Evolutionary conservation across 1,284 basidiomycete species (phyloP).

Genomic region (Boletus austroedulis): DNA sequence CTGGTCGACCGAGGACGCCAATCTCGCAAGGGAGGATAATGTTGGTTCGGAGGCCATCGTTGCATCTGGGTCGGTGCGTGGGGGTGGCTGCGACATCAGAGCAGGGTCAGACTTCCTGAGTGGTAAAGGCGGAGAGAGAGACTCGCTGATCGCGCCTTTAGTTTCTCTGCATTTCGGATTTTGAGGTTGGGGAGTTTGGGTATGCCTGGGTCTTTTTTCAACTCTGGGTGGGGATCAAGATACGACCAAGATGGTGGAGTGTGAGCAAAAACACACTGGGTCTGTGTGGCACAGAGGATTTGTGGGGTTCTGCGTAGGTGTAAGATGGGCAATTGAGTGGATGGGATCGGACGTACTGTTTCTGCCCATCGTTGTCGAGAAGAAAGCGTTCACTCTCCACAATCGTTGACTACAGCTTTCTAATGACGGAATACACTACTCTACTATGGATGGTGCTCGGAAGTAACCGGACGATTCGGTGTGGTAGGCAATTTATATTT

Average conservation of each 20-base stretch:
- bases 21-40: constrained; percentile 53
- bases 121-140: not conserved
- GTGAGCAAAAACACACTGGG: constrained; percentile 45
- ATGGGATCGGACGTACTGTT: constrained; percentile 45
- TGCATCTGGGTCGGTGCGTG: constrained; percentile 49
- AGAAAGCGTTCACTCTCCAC: constrained; percentile 9
- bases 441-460: too few species aligned
- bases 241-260: not conserved
- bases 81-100: constrained; percentile 15
- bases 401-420: too few species aligned
- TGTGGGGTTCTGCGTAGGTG: constrained; percentile 41
- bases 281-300: constrained; percentile 48
- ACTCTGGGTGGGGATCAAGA: constrained; percentile 42
- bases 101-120: not conserved
- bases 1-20: constrained; percentile 40
- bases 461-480: too few species aligned
- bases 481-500: not conserved
- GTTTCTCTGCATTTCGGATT: constrained; percentile 55
- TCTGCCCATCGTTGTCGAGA: constrained; percentile 48
- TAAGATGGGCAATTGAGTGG: not conserved
- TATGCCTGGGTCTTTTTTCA: constrained; percentile 81
- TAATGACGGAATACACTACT: too few species aligned
- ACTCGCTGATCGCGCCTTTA: constrained; percentile 41
- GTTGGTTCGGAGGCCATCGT: constrained; percentile 74
- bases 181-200: constrained; percentile 73